phyloP scores from a whole-genome alignment of 1,139 yeast species.

The Taphrina confusa region DNA sequence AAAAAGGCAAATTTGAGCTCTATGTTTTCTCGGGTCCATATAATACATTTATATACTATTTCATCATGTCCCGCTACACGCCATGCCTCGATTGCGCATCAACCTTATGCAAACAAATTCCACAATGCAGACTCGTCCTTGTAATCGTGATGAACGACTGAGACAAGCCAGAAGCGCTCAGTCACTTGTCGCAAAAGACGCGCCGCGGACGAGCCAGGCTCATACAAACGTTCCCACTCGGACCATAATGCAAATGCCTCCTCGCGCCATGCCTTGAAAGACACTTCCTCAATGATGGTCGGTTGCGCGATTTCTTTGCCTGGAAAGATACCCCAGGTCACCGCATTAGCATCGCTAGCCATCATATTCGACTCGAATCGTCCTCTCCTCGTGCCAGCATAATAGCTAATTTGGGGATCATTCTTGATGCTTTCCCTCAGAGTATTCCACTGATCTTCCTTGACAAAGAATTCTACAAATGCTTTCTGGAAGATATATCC shows the following conservation, averaged over 20 bases:
- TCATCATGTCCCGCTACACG: too few species aligned
- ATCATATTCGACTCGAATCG: constrained; percentile 63
- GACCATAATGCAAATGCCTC: constrained; percentile 90
- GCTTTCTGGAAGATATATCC: constrained; percentile 93
- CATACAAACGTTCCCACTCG: constrained; percentile 87
- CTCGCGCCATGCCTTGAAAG: constrained; percentile 89
- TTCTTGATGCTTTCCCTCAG: constrained; percentile 50
- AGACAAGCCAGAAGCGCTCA: constrained; percentile 69
- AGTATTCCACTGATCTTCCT: constrained; percentile 66
- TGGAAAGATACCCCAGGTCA: constrained; percentile 96
- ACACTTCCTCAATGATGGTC: constrained; percentile 81
- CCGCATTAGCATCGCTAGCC: constrained; percentile 63
- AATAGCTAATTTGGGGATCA: constrained; percentile 64
- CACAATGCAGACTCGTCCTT: constrained; percentile 74
- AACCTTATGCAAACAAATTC: constrained; percentile 51
- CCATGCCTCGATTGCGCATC: not conserved
- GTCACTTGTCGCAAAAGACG: constrained; percentile 63
- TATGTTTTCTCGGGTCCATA: too few species aligned
- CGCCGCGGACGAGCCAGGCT: constrained; percentile 57
- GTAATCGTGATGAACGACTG: constrained; percentile 83
- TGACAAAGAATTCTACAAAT: constrained; percentile 83
- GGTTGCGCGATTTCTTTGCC: constrained; percentile 83
- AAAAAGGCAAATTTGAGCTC: constrained; percentile 36
- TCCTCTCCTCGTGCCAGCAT: constrained; percentile 63
- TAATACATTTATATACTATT: too few species aligned